Conservation (phyloP, 176 grass and related monocot species). For the Avena atlantica region DNA sequence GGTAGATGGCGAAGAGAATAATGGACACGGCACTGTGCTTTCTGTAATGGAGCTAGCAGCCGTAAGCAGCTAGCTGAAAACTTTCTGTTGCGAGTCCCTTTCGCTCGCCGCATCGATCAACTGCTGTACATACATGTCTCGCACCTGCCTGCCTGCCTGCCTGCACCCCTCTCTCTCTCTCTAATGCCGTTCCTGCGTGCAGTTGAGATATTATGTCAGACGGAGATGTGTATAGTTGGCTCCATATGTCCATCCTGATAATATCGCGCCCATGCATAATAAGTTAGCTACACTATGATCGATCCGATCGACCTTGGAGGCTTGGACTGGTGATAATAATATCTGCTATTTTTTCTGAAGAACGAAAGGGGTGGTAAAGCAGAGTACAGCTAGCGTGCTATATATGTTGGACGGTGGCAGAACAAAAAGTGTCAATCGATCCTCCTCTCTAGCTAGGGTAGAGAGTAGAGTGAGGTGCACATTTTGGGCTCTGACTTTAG, state of each 20-base stretch:
- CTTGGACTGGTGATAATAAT: too few relatives aligned
- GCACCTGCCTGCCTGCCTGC: neutral
- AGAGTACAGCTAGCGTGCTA: neutral
- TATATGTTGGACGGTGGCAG: neutral
- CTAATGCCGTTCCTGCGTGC: neutral
- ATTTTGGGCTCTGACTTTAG: neutral
- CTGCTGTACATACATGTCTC: neutral
- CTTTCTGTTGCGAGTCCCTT: slow-evolving; percentile 54
- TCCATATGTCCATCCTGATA: neutral
- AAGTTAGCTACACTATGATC: too few relatives aligned
- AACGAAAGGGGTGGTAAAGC: neutral
- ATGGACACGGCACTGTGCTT: neutral
- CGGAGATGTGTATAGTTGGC: neutral
- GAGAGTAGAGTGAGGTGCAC: neutral
- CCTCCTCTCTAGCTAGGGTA: neutral
- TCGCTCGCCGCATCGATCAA: slow-evolving; percentile 14
- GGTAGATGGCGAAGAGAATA: neutral
- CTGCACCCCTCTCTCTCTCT: neutral
- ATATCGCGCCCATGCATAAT: neutral
- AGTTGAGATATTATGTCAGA: neutral
- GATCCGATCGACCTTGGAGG: too few relatives aligned
- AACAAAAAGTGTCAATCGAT: neutral
- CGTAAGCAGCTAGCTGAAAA: neutral
- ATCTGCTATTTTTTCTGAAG: too few relatives aligned
- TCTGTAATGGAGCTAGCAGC: neutral